Conservation (phyloP, 208 protist genomes). For the Trypanosoma theileri region DNA sequence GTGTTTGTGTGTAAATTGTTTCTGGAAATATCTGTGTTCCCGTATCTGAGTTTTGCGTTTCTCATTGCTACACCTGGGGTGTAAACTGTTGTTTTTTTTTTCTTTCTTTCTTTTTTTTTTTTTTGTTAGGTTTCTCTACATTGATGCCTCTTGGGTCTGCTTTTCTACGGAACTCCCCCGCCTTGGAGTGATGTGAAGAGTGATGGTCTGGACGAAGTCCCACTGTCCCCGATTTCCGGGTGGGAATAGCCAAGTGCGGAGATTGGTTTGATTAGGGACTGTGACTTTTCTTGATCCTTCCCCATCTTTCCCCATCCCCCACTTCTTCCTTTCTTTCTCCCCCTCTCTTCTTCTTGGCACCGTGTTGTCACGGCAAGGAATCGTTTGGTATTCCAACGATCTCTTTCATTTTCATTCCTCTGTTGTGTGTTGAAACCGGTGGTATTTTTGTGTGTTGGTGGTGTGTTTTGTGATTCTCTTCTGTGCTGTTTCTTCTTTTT, state of each 20-base stretch:
- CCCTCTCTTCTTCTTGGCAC: not conserved
- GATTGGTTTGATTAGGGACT: too few relatives aligned
- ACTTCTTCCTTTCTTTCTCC: too few relatives aligned
- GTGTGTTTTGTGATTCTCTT: too few relatives aligned
- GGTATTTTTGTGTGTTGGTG: too few relatives aligned
- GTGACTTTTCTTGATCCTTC: too few relatives aligned
- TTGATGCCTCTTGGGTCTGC: not conserved
- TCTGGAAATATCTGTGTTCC: not conserved
- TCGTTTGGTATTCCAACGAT: not conserved
- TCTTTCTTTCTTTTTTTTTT: slow-evolving; percentile 7
- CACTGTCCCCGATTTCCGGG: too few relatives aligned
- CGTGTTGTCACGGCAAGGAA: not conserved
- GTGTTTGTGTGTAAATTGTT: slow-evolving; percentile 1
- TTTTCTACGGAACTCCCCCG: not conserved
- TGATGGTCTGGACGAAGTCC: not conserved
- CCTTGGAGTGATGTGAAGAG: not conserved
- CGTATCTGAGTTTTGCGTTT: not conserved
- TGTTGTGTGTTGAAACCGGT: not conserved
- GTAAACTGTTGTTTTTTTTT: not conserved
- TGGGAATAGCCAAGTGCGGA: too few relatives aligned
- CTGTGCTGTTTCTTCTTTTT: too few relatives aligned
- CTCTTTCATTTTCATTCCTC: not conserved
- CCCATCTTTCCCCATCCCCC: too few relatives aligned
- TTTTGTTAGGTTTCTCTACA: not conserved
- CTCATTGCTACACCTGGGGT: not conserved